These are phyloP conservation scores for Apiosordaria backusii DNA, from an alignment of 495 filamentous ascomycete genomes.

Conservation along the genomic window DNA sequence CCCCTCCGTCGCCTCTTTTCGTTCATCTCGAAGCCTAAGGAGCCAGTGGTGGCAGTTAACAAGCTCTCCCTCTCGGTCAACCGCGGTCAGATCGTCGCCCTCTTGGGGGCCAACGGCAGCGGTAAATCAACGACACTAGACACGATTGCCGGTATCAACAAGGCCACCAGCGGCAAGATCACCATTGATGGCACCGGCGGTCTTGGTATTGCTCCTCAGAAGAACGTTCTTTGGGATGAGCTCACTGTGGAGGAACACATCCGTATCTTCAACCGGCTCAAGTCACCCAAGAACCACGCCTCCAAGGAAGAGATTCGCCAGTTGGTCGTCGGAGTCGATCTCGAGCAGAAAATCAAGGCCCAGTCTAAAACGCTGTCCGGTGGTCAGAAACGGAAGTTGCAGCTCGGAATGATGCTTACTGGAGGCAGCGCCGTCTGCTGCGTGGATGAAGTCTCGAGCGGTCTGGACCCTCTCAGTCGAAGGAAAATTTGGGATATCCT, in stretches of 20 bases:
- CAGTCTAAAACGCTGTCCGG: constrained; percentile 70
- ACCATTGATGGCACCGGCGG: constrained; percentile 67
- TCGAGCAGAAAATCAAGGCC: constrained; percentile 64
- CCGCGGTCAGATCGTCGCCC: constrained; percentile 73
- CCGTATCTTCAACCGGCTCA: constrained; percentile 71
- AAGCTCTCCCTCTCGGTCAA: constrained; percentile 60
- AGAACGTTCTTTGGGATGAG: constrained; percentile 85
- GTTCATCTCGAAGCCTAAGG: constrained; percentile 50
- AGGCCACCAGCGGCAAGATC: constrained; percentile 66
- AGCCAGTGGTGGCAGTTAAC: constrained; percentile 70
- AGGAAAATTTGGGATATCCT: constrained; percentile 90
- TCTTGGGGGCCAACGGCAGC: constrained; percentile 81
- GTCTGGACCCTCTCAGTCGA: constrained; percentile 75
- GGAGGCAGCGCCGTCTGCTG: constrained; percentile 81
- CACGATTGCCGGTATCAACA: constrained; percentile 73
- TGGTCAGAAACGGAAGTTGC: constrained; percentile 86
- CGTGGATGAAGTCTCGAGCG: constrained; percentile 82
- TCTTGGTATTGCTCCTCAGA: constrained; percentile 83
- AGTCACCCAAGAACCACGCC: constrained; percentile 54
- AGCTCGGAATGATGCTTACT: constrained; percentile 90
- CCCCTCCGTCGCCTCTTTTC: constrained; percentile 57
- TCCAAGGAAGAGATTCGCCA: constrained; percentile 51
- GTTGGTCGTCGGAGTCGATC: constrained; percentile 64
- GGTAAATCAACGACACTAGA: constrained; percentile 88
- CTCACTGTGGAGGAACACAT: constrained; percentile 81